phyloP scores from a whole-genome alignment of 768 basidiomycete species.

The Mycena haematopus region DNA sequence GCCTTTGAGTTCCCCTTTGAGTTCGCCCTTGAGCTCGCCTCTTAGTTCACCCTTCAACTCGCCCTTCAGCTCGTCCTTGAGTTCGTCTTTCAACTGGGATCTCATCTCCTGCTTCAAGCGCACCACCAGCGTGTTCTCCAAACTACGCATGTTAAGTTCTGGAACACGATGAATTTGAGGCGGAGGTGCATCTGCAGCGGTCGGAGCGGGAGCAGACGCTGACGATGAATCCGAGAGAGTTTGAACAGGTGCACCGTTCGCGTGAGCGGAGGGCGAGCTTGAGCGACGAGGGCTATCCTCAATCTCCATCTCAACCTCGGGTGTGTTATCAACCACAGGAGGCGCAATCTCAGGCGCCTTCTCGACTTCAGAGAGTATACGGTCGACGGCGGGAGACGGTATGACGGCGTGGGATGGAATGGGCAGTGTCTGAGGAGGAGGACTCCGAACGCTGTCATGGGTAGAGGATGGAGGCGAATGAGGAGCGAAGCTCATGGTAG shows the following conservation, averaged over 20 bases:
- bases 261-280: neutral
- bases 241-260: neutral
- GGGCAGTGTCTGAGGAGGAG: neutral
- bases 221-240: neutral
- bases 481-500: neutral
- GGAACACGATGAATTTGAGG: conserved; percentile 7
- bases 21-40: too few relatives aligned
- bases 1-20: too few relatives aligned
- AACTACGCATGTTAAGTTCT: conserved; percentile 22
- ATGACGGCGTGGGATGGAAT: neutral
- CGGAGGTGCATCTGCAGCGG: neutral
- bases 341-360: neutral
- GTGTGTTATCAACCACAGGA: neutral
- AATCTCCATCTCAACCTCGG: conserved; percentile 20
- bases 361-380: neutral
- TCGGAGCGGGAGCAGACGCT: neutral
- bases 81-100: conserved; percentile 17
- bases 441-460: neutral
- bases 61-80: conserved; percentile 16
- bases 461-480: conserved; percentile 2
- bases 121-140: conserved; percentile 18
- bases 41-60: too few relatives aligned
- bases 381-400: neutral
- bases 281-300: conserved; percentile 14
- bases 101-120: conserved; percentile 21